Base-by-base conservation (phyloP, 495 filamentous ascomycete genomes). In the Lindgomyces ingoldianus region DNA sequence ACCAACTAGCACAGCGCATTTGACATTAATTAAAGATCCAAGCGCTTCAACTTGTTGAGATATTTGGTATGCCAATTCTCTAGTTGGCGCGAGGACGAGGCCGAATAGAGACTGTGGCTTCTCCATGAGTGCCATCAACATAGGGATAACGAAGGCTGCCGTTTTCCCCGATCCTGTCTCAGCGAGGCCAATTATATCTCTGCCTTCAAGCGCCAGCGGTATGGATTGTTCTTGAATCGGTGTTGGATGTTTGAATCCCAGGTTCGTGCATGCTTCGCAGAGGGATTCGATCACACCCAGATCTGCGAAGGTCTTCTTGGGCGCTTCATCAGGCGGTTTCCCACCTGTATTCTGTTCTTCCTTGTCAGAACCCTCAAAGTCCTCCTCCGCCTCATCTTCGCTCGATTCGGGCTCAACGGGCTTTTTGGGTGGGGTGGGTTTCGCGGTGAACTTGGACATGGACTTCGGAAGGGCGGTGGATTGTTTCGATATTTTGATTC, bases 141-240 rank as follows among this genome's bases (percentile, higher is more conserved):
- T 93, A 0, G 94, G 94, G 0, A 98, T 75, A 0, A 88, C 89
- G 73, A 97, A 98, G 0, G 94, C 91, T 1, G 90, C 93, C 0
- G 88, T 97, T 76, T 98, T 98, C 74, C 94, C 94, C 72, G 84
- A 89, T 67, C 94, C 94, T 0, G 94, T 98, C 74, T 98, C 93
- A 27, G 94, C 93, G 22, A 97, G 81, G 33, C 91, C 94, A 65
- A 98, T 96, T 3, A 98, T 78, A 76, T 97, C 94, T 65, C 91
- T 83, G 24, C 88, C 87, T 64, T 87, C 77, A 10, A 98, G 80
- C 41, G 93, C 93, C 16, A 91, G 74, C 0, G 94, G 94, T 62
- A 80, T 80, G 6, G 77, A 57, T 68, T 78, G 73, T 33, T 70
- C 63, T 55, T 80, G 78, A 24, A 80, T 78, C 14, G 77, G 73